Evolutionary conservation across 225 moss, liverwort and hornwort species (phyloP).

Genomic region (Sphagnum tenellum): DNA sequence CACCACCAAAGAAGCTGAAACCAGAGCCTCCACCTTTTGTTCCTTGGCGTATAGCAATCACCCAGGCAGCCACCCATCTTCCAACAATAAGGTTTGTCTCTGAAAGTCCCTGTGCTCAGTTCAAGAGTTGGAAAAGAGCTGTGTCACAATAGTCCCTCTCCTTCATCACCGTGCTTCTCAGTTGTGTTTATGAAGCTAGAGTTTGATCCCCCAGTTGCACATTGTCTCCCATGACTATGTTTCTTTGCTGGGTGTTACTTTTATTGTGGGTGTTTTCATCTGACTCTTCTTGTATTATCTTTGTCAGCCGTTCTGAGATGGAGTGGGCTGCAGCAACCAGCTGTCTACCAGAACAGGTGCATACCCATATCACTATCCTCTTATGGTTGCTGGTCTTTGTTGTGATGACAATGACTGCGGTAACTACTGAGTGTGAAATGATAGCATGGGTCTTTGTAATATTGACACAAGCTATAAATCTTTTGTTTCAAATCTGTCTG

Average conservation of each 20-base stretch:
- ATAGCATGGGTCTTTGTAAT: too few species aligned
- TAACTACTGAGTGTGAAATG: too few species aligned
- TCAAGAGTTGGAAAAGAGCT: too few species aligned
- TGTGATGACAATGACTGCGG: too few species aligned
- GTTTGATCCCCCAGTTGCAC: neutral
- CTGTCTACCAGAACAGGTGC: conserved; percentile 77
- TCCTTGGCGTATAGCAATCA: conserved; percentile 86
- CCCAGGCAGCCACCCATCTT: conserved; percentile 69
- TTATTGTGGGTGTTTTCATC: too few species aligned
- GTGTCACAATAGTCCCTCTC: too few species aligned
- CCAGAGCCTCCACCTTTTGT: conserved; percentile 62
- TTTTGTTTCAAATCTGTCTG: neutral
- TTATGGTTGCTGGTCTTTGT: neutral
- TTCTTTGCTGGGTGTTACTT: conserved; percentile 3
- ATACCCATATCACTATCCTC: conserved; percentile 4
- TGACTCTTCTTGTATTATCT: too few species aligned
- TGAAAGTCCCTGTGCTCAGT: neutral
- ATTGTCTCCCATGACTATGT: conserved; percentile 8
- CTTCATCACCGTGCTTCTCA: too few species aligned
- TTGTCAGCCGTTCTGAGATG: conserved; percentile 62
- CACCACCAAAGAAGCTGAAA: conserved; percentile 63
- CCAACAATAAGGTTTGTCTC: conserved; percentile 60
- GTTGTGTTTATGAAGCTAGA: too few species aligned
- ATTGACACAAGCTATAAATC: too few species aligned
- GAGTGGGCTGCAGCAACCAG: conserved; percentile 93